Base-by-base conservation (phyloP, 345 rosid species). In the Acer campestre region DNA sequence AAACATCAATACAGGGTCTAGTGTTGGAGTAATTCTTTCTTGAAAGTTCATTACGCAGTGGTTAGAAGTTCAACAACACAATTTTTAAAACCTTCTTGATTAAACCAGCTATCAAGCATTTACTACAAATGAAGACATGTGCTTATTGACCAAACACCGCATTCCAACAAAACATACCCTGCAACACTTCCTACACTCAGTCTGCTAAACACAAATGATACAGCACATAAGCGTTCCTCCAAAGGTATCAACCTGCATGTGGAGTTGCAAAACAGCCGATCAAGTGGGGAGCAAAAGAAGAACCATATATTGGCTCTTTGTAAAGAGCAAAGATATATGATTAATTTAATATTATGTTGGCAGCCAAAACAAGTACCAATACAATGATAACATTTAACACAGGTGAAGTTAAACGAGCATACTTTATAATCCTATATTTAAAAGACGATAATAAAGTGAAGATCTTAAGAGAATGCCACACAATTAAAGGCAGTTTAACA, bases 181-280 rank as follows among this genome's bases (percentile, higher is more conserved):
- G 84, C 4, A 72, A 95, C 97, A 82, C 98, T 95, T 85, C 98
- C 98, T 44, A 93, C 87, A 78, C 98, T 93, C 53, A 93, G 79
- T 83, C 99, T 96, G 80, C 99, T 93, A 75, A 93, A 95, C 63
- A 93, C 97, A 80, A 95, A 91, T 77, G 93, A 92, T 40, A 95
- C 98, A 20, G 98, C 98, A 64, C 98, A 85, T 76, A 98, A 93
- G 67, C 97, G 97, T 79, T 93, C 97, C 82, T 90, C 90, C 78
- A 93, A 78, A 74, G 98, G 99, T 81, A 92, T 93, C 46, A 88
- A 75, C 87, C 99, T 95, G 93, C 85, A 83, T 58, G 67, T 68
- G 51, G 46, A 68, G 68, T 76, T 66, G 40, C 44, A 75, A 31
- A 68, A 74, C 58, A 67, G 66, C 53, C 61, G 78, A 70, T 84